A percentile compares a stretch with the other conserved stretches of the same genome.
These are phyloP conservation scores for Globisporangium acanthophoron DNA, from an alignment of 352 stramenopile genomes.

Conservation along the genomic window DNA sequence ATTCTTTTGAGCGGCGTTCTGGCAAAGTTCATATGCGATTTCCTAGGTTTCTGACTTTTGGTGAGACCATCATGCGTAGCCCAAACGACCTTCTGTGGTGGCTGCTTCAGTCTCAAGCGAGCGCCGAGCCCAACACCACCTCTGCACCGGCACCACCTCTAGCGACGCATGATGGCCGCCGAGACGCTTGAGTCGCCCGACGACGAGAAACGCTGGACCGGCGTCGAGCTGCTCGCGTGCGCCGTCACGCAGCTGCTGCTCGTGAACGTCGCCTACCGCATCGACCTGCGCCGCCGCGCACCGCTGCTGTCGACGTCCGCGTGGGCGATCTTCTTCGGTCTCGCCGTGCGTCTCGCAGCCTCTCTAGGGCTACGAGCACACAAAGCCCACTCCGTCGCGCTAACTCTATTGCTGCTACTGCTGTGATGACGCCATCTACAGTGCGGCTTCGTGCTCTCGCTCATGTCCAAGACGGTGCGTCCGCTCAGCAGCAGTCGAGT, in stretches of 20 bases:
- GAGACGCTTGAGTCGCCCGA: not conserved
- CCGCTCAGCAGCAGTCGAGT: not conserved
- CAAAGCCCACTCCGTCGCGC: too few species aligned
- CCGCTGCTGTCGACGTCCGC: constrained; percentile 42
- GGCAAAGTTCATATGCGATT: too few species aligned
- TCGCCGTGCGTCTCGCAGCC: constrained; percentile 20
- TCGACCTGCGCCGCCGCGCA: constrained; percentile 29
- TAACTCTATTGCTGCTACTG: not conserved
- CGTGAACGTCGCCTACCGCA: constrained; percentile 52
- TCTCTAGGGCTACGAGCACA: too few species aligned
- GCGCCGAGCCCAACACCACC: too few species aligned
- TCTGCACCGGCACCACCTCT: too few species aligned
- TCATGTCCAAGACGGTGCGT: constrained; percentile 17
- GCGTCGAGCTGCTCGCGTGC: constrained; percentile 39
- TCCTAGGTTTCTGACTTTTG: too few species aligned
- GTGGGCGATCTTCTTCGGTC: constrained; percentile 49
- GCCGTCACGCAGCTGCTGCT: constrained; percentile 42
- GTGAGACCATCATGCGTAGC: too few species aligned
- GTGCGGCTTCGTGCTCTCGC: constrained; percentile 25
- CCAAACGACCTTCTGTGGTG: too few species aligned
- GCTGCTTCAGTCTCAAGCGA: too few species aligned
- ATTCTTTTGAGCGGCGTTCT: too few species aligned
- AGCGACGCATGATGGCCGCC: not conserved
- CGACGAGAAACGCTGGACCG: constrained; percentile 30
- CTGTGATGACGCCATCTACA: not conserved